Conservation (phyloP, 106 monocot species). For the Iris macrosiphon region DNA sequence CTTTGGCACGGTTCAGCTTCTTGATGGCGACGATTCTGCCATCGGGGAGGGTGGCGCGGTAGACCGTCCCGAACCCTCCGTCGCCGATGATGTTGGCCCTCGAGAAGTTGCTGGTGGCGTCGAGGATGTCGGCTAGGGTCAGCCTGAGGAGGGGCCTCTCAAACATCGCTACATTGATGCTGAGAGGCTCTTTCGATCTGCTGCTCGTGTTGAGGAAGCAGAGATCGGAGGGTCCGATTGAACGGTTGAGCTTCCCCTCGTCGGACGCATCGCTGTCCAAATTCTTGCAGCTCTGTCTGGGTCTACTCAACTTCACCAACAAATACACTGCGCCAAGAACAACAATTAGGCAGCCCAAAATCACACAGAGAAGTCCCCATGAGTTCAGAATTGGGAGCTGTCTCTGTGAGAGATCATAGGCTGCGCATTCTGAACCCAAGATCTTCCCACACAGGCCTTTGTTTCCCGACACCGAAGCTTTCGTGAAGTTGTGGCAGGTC, state of each 20-base stretch:
- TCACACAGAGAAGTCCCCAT: not conserved
- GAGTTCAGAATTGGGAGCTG: not conserved
- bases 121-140: constrained; percentile 35
- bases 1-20: constrained; percentile 53
- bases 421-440: not conserved
- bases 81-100: constrained; percentile 71
- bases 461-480: not conserved
- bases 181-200: constrained; percentile 36
- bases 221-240: not conserved
- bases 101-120: constrained; percentile 61
- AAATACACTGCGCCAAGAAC: not conserved
- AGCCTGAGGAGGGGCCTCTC: constrained; percentile 24
- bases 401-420: not conserved
- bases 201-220: constrained; percentile 5
- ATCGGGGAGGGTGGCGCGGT: constrained; percentile 54
- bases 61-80: constrained; percentile 88
- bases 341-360: not conserved
- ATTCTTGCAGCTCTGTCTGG: not conserved
- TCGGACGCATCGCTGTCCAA: no score
- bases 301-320: not conserved
- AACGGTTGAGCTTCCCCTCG: not conserved
- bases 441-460: not conserved
- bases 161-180: constrained; percentile 40
- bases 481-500: not conserved
- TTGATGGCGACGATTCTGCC: constrained; percentile 70